Conservation (phyloP, 1,284 basidiomycete species). For the Ceratobasidium sp. region DNA sequence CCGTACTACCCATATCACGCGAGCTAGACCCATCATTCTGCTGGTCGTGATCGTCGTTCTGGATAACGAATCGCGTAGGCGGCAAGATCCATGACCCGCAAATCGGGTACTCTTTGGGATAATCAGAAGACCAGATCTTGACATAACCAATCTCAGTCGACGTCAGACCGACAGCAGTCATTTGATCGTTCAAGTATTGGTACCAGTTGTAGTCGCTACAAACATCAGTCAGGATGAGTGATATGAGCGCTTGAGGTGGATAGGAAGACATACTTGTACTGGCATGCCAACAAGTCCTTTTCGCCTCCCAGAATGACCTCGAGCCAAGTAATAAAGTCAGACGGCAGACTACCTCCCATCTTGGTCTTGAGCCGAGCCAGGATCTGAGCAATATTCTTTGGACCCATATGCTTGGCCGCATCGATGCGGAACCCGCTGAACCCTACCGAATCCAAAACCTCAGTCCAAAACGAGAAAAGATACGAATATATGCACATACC, state of each 20-base stretch:
- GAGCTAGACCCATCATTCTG: slow-evolving; percentile 43
- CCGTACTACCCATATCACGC: slow-evolving; percentile 34
- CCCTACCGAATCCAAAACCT: neutral
- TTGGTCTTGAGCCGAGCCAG: slow-evolving; percentile 38
- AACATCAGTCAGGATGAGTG: neutral
- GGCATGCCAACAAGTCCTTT: slow-evolving; percentile 39
- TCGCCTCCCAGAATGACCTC: slow-evolving; percentile 40
- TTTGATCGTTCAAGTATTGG: slow-evolving; percentile 39
- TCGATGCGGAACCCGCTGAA: slow-evolving; percentile 45
- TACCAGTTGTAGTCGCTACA: slow-evolving; percentile 42
- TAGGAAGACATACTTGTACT: slow-evolving; percentile 32
- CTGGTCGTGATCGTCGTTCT: slow-evolving; percentile 43
- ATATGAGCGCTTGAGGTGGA: neutral
- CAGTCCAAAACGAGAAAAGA: neutral
- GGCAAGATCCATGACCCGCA: slow-evolving; percentile 44
- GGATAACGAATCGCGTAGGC: slow-evolving; percentile 38
- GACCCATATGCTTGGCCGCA: slow-evolving; percentile 41
- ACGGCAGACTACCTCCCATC: slow-evolving; percentile 36
- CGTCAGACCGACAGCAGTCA: slow-evolving; percentile 34
- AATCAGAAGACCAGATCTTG: slow-evolving; percentile 43
- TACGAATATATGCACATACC: slow-evolving; percentile 22
- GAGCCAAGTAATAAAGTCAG: slow-evolving; percentile 43
- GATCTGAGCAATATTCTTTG: slow-evolving; percentile 38
- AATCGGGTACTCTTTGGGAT: slow-evolving; percentile 43
- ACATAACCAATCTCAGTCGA: slow-evolving; percentile 40